Conservation (phyloP, 768 basidiomycete species). For the Termitomyces sp. region DNA sequence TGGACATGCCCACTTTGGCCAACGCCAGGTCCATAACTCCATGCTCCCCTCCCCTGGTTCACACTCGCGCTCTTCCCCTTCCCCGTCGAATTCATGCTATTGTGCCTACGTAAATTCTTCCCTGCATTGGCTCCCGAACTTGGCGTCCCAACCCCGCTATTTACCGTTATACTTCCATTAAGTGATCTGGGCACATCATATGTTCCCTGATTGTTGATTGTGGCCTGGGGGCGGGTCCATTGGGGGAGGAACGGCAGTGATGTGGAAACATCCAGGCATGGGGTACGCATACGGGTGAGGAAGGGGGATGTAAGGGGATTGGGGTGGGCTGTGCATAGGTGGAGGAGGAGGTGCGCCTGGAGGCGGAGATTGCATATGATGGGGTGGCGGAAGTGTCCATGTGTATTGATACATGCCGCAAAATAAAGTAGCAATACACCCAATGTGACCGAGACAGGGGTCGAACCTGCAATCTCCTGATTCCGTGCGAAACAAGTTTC, state of each 20-base stretch:
- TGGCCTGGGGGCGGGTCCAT: constrained; percentile 18
- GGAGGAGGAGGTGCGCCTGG: constrained; percentile 17
- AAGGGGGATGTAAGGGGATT: constrained; percentile 28
- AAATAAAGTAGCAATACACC: too few species aligned
- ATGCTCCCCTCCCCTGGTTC: constrained; percentile 35
- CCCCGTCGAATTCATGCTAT: constrained; percentile 22
- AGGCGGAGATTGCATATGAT: constrained; percentile 8
- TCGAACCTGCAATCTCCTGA: constrained; percentile 83
- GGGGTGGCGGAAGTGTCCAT: constrained; percentile 30
- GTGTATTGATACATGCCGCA: constrained; percentile 20
- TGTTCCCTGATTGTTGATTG: constrained; percentile 16
- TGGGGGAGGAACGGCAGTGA: constrained; percentile 2
- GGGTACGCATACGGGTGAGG: constrained; percentile 23
- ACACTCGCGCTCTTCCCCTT: constrained; percentile 27
- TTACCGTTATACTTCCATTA: constrained; percentile 23
- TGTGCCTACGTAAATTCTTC: constrained; percentile 19
- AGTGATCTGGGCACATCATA: constrained; percentile 19
- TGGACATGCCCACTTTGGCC: constrained; percentile 20
- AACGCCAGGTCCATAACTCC: constrained; percentile 67
- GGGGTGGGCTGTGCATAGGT: constrained; percentile 22
- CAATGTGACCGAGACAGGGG: constrained; percentile 39
- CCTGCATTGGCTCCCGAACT: constrained; percentile 22
- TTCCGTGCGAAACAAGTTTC: constrained; percentile 14
- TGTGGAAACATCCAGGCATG: constrained; percentile 23
- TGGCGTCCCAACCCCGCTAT: constrained; percentile 16